Evolutionary conservation across 805 yeast species (phyloP).

Genomic region (Kazachstania bromeliacearum): DNA sequence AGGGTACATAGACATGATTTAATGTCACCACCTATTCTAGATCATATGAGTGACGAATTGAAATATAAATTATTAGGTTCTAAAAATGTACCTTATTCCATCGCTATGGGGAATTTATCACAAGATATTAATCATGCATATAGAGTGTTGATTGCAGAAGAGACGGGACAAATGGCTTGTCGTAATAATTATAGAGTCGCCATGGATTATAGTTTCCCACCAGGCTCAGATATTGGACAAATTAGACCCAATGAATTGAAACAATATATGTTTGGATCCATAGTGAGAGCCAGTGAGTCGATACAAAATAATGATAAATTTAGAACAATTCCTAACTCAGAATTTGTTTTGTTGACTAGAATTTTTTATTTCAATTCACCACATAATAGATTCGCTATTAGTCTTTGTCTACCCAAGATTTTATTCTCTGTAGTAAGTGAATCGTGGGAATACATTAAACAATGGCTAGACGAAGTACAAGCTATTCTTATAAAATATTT

Average conservation of each 20-base stretch:
- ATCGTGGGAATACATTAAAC: constrained; percentile 25
- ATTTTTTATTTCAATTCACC: constrained; percentile 21
- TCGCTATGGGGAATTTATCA: constrained; percentile 1
- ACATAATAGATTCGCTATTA: constrained; percentile 27
- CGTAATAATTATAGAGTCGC: constrained; percentile 29
- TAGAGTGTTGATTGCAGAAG: constrained; percentile 31
- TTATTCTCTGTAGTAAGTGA: constrained; percentile 26
- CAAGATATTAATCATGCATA: constrained; percentile 14
- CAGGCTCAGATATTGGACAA: constrained; percentile 16
- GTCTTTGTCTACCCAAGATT: constrained; percentile 24
- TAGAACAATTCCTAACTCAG: constrained; percentile 22
- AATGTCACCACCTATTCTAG: constrained; percentile 16
- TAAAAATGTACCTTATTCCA: constrained; percentile 11
- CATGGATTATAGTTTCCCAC: constrained; percentile 27
- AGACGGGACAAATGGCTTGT: constrained; percentile 30
- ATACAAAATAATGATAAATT: constrained; percentile 22
- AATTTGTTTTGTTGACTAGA: constrained; percentile 28
- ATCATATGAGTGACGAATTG: constrained; percentile 23
- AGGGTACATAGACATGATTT: too few relatives aligned
- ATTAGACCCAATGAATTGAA: constrained; percentile 28
- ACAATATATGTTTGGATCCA: constrained; percentile 35
- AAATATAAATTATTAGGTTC: constrained; percentile 23
- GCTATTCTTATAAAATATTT: constrained; percentile 9
- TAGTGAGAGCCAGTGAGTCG: constrained; percentile 26
- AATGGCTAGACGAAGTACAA: constrained; percentile 27